These are phyloP conservation scores for Scolecobasidium constrictum DNA, from an alignment of 2,329 filamentous ascomycete genomes.

Conservation along the genomic window DNA sequence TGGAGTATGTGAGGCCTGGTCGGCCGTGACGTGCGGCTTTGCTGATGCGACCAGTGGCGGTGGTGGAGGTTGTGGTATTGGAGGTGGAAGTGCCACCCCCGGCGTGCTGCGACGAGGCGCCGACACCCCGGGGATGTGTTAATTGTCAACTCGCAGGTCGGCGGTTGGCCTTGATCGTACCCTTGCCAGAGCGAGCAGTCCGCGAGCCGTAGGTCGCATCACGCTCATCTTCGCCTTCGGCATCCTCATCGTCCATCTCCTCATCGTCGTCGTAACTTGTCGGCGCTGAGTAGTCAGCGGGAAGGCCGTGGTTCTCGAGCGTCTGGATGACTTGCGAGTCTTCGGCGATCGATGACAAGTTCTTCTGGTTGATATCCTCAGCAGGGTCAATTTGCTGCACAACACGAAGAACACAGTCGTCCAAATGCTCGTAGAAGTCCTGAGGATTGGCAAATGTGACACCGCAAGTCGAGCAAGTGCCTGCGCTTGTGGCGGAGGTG, in stretches of 20 bases:
- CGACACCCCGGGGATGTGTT: constrained; percentile 34
- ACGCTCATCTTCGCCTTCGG: constrained; percentile 40
- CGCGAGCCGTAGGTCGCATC: constrained; percentile 39
- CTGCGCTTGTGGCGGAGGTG: constrained; percentile 56
- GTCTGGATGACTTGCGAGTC: constrained; percentile 28
- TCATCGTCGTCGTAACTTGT: constrained; percentile 43
- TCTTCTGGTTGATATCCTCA: constrained; percentile 31
- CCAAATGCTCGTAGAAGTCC: constrained; percentile 89
- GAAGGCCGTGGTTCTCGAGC: constrained; percentile 26
- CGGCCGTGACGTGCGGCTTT: constrained; percentile 35
- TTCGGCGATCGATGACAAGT: constrained; percentile 27
- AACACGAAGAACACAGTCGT: constrained; percentile 49
- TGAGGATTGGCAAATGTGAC: constrained; percentile 69
- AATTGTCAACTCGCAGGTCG: constrained; percentile 27
- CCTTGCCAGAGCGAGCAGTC: constrained; percentile 32
- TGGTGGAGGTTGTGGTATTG: constrained; percentile 24
- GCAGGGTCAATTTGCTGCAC: constrained; percentile 34
- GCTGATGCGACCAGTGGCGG: constrained; percentile 17
- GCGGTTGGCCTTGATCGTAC: constrained; percentile 36
- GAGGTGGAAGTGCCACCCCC: constrained; percentile 25
- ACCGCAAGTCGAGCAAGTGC: constrained; percentile 79
- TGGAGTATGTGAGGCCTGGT: constrained; percentile 66
- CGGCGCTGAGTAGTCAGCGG: constrained; percentile 32
- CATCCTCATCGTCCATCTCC: constrained; percentile 49
- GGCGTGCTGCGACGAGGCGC: constrained; percentile 16